Conservation (phyloP, 202 grass and related monocot species). For the Cymbopogon flexuosus region DNA sequence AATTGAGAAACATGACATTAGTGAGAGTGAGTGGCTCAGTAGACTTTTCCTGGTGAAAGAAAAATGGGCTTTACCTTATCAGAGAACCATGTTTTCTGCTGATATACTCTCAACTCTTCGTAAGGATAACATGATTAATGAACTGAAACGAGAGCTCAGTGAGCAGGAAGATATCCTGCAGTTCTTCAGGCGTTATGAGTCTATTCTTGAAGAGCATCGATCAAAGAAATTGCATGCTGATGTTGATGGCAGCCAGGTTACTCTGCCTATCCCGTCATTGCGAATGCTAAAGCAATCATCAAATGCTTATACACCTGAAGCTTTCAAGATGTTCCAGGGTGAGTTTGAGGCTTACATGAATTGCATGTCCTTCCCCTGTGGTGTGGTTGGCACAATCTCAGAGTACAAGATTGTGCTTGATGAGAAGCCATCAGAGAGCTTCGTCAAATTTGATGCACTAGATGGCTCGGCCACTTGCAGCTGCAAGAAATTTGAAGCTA, state of each 20-base stretch:
- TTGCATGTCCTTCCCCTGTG: conserved; percentile 69
- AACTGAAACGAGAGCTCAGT: conserved; percentile 58
- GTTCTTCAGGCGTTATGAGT: conserved; percentile 68
- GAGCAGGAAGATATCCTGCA: conserved; percentile 77
- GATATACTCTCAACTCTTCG: conserved; percentile 69
- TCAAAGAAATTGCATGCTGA: conserved; percentile 67
- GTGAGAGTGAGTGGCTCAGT: conserved; percentile 66
- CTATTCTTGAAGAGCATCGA: conserved; percentile 61
- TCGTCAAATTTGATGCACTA: conserved; percentile 74
- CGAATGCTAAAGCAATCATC: conserved; percentile 79
- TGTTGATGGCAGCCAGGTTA: conserved; percentile 58
- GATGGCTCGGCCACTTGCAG: conserved; percentile 67
- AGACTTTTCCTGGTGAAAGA: conserved; percentile 63
- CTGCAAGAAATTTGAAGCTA: conserved; percentile 86
- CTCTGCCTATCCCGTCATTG: conserved; percentile 61
- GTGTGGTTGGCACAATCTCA: conserved; percentile 50
- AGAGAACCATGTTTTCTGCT: conserved; percentile 60
- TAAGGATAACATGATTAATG: conserved; percentile 56
- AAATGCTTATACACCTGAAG: conserved; percentile 74
- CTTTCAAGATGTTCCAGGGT: conserved; percentile 82
- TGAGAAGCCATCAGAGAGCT: conserved; percentile 61
- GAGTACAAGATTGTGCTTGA: conserved; percentile 86
- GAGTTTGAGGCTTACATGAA: conserved; percentile 96
- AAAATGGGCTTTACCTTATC: conserved; percentile 77
- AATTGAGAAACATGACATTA: conserved; percentile 69